These are phyloP conservation scores for Solanum hybrid DNA, from an alignment of 305 asterid genomes.

Conservation along the genomic window DNA sequence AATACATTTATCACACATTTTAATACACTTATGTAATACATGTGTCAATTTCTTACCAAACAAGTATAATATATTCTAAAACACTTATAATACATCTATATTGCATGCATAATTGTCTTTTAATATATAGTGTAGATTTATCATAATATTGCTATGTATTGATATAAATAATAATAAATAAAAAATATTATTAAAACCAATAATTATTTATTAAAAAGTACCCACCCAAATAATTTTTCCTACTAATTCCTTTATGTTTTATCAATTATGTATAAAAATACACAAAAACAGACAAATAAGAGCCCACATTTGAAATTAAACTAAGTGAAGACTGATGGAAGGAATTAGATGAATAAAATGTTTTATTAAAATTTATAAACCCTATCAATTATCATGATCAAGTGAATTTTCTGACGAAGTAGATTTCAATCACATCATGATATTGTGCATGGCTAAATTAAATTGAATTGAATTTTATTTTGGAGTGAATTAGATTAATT, in stretches of 20 bases:
- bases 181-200: too few species aligned
- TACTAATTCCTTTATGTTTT: background rate
- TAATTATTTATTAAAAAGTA: too few species aligned
- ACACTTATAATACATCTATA: background rate
- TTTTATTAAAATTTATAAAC: background rate
- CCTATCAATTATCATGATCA: background rate
- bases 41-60: background rate
- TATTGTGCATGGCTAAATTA: background rate
- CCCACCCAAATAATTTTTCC: background rate
- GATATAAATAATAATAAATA: background rate
- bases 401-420: background rate
- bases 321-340: background rate
- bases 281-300: background rate
- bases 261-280: too few species aligned
- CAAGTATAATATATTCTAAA: background rate
- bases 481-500: background rate
- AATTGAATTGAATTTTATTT: background rate
- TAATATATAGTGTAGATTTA: background rate
- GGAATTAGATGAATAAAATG: background rate
- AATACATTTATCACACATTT: too few species aligned
- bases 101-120: background rate
- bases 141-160: too few species aligned
- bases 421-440: background rate
- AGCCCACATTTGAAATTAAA: background rate
- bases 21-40: too few species aligned